Evolutionary conservation across 768 basidiomycete species (phyloP).

Genomic region (Termitomyces sp.): DNA sequence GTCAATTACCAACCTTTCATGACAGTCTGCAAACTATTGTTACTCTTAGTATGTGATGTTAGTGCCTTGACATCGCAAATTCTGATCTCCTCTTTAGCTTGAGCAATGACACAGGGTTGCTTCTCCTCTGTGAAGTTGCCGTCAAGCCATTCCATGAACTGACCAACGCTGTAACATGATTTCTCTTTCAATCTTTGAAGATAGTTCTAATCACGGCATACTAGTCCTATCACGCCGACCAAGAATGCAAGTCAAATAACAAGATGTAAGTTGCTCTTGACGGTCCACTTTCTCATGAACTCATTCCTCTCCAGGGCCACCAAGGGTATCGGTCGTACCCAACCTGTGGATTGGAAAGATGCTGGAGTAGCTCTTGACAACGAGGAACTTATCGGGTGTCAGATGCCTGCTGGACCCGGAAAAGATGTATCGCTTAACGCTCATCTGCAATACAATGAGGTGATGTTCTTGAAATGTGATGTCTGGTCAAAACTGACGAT

Average conservation of each 20-base stretch:
- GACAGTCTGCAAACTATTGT: constrained; percentile 53
- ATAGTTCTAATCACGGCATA: not conserved
- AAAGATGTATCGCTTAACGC: constrained; percentile 23
- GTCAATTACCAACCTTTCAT: not conserved
- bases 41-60: constrained; percentile 35
- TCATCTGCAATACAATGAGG: constrained; percentile 54
- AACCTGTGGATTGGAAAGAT: constrained; percentile 55
- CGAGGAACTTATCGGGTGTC: constrained; percentile 44
- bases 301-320: constrained; percentile 34
- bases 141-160: constrained; percentile 52
- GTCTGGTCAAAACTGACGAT: not conserved
- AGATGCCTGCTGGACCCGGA: constrained; percentile 55
- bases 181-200: not conserved
- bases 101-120: constrained; percentile 46
- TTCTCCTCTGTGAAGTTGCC: constrained; percentile 58
- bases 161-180: constrained; percentile 29
- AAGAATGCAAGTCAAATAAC: constrained; percentile 35
- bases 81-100: constrained; percentile 27
- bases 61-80: not conserved
- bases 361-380: constrained; percentile 46
- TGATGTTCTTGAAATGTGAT: constrained; percentile 18
- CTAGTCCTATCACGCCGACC: constrained; percentile 45
- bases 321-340: constrained; percentile 47
- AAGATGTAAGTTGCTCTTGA: constrained; percentile 28
- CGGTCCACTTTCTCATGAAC: not conserved